phyloP scores from a whole-genome alignment of 1,139 yeast genomes.

The Blastobotrys serpentis region DNA sequence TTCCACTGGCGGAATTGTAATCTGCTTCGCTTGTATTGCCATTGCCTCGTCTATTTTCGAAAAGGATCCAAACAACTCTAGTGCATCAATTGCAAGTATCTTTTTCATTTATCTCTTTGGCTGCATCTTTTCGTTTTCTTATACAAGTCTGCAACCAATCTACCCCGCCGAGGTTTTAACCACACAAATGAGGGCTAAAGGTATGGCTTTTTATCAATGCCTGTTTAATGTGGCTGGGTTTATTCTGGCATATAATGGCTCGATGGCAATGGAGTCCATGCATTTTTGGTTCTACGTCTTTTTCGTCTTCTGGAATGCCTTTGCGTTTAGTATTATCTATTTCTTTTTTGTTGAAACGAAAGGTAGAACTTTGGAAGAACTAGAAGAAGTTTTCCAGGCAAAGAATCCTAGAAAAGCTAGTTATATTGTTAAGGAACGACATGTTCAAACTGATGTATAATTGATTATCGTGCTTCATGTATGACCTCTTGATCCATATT shows the following conservation, averaged over 20 bases:
- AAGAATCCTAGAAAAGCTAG: conserved; percentile 29
- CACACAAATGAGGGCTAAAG: conserved; percentile 41
- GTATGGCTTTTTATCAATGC: conserved; percentile 27
- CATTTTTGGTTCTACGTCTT: conserved; percentile 48
- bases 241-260: conserved; percentile 17
- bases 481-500: too few relatives aligned
- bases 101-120: conserved; percentile 41
- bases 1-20: conserved; percentile 19
- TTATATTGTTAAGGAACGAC: conserved; percentile 9
- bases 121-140: conserved; percentile 33
- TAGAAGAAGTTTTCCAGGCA: conserved; percentile 44
- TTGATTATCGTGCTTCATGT: too few relatives aligned
- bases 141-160: conserved; percentile 31
- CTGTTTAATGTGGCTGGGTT: conserved; percentile 20
- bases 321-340: conserved; percentile 35
- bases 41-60: conserved; percentile 21
- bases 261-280: conserved; percentile 19
- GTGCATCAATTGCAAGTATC: conserved; percentile 23
- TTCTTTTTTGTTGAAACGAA: conserved; percentile 48
- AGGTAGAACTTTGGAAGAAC: conserved; percentile 49
- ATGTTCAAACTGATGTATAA: conserved; percentile 1
- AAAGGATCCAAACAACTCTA: conserved; percentile 14
- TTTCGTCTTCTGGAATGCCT: conserved; percentile 33
- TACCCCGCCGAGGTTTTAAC: conserved; percentile 42
- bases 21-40: conserved; percentile 22